phyloP scores from a whole-genome alignment of 1,284 basidiomycete genomes.

The Sphaerobolus stellatus region DNA sequence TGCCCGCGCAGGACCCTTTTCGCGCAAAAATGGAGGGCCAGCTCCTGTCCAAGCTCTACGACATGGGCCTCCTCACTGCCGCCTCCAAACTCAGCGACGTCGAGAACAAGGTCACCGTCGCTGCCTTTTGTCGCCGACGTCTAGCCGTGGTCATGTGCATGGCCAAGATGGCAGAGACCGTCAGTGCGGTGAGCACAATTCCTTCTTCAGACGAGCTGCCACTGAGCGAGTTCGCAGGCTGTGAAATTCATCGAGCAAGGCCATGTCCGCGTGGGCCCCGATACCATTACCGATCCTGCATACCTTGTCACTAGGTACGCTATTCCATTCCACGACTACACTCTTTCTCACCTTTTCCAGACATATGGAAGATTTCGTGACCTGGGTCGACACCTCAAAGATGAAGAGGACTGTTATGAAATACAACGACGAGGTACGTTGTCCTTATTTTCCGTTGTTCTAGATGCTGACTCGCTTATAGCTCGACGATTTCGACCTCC shows the following conservation, averaged over 20 bases:
- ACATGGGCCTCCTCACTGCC: constrained; percentile 91
- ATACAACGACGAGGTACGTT: constrained; percentile 92
- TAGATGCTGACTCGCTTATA: constrained; percentile 29
- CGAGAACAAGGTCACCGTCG: constrained; percentile 93
- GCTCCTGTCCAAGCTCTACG: constrained; percentile 93
- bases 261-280: constrained; percentile 95
- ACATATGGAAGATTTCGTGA: constrained; percentile 99
- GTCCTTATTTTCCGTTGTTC: constrained; percentile 1
- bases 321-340: not conserved
- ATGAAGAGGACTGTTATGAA: constrained; percentile 94
- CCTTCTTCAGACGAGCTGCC: not conserved
- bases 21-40: constrained; percentile 82
- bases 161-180: constrained; percentile 94
- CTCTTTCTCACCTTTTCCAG: constrained; percentile 34
- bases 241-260: constrained; percentile 98
- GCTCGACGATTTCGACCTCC: constrained; percentile 89
- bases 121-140: constrained; percentile 89
- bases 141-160: constrained; percentile 92
- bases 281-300: constrained; percentile 95
- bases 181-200: constrained; percentile 75
- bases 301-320: constrained; percentile 87
- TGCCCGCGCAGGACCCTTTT: constrained; percentile 91
- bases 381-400: constrained; percentile 98
- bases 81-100: constrained; percentile 82
- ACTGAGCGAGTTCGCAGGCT: constrained; percentile 53